Base-by-base conservation (phyloP, 768 basidiomycete genomes). In the Cystofilobasidium bisporidii region DNA sequence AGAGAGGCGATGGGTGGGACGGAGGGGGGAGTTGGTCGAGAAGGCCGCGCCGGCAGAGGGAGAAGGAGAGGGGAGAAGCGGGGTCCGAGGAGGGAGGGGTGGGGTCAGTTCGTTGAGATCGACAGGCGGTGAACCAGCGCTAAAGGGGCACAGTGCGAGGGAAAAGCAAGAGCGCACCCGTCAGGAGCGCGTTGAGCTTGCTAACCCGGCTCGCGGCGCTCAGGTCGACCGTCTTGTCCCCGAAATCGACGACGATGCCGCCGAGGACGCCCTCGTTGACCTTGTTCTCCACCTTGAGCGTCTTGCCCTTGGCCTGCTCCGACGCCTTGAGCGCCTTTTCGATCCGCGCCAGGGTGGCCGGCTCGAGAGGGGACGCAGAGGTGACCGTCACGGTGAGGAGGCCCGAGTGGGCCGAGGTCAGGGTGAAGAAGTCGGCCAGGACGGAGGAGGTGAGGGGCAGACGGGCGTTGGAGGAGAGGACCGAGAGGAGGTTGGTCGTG, bases 191-290 rank as follows among this genome's bases (percentile, higher is more conserved):
- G 83, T 97, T 97, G 76, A 97, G 84, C 79, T 92, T 94, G 77
- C 86, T 94, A 74, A 98, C 91, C 64, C 90, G 89, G 40, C 90
- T 91, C 59, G 86, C 86, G 65, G 94, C 92, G 73, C 90, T 93
- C 68, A 98, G 83, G 80, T 99, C 96, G 73, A 99, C 88, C 63
- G 91, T 91, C 82, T 94, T 94, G 82, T 97, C 96, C 71, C 92
- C 94, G 75, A 99, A 91, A 80, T 99, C 96, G 59, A 99, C 87
- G 69, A 97, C 82, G 68, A 98, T 78, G 61, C 96, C 96, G 67
- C 94, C 96, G 70, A 98, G 79, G 66, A 97, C 81, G n/a, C 84
- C 80, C 53, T 91, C 86, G 81, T 97, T 92, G 75, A 97, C 88
- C 84, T 93, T 93, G 84, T 98, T 96, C 70, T 84, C 81, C 65